Conservation (phyloP, 768 basidiomycete genomes). For the Termitomyces sp. region DNA sequence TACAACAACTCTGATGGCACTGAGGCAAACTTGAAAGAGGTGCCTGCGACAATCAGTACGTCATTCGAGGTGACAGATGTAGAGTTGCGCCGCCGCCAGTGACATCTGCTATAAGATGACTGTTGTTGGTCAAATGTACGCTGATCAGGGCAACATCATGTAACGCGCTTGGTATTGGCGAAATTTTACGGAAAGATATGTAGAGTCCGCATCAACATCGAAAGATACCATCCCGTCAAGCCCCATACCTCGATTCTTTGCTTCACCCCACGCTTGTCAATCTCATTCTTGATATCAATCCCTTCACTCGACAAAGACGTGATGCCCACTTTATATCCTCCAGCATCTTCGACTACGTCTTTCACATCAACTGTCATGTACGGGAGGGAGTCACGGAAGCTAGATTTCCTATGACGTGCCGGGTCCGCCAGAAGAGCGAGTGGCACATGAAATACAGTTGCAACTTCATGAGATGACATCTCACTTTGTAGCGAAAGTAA, state of each 20-base stretch:
- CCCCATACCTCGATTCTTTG: slow-evolving; percentile 71
- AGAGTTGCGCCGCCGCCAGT: slow-evolving; percentile 25
- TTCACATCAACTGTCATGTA: slow-evolving; percentile 69
- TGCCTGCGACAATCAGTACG: slow-evolving; percentile 3
- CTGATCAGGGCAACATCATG: background rate
- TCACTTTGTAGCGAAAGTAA: slow-evolving; percentile 37
- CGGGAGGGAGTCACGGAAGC: slow-evolving; percentile 51
- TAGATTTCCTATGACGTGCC: slow-evolving; percentile 38
- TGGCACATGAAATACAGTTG: slow-evolving; percentile 66
- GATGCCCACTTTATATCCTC: slow-evolving; percentile 12
- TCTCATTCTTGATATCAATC: background rate
- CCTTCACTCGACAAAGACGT: slow-evolving; percentile 24
- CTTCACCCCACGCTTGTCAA: slow-evolving; percentile 32
- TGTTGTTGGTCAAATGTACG: background rate
- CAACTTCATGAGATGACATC: slow-evolving; percentile 60
- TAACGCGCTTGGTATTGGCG: background rate
- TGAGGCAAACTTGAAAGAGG: background rate
- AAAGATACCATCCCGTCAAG: slow-evolving; percentile 79
- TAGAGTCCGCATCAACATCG: slow-evolving; percentile 51
- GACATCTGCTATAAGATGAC: slow-evolving; percentile 1
- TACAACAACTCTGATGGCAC: slow-evolving; percentile 19
- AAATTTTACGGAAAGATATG: slow-evolving; percentile 34
- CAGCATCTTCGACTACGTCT: slow-evolving; percentile 37
- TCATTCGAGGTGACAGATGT: slow-evolving; percentile 11
- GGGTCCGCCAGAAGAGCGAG: slow-evolving; percentile 43